Base-by-base conservation (phyloP, 2,329 filamentous ascomycete genomes). In the Stagonosporopsis rhizophila region DNA sequence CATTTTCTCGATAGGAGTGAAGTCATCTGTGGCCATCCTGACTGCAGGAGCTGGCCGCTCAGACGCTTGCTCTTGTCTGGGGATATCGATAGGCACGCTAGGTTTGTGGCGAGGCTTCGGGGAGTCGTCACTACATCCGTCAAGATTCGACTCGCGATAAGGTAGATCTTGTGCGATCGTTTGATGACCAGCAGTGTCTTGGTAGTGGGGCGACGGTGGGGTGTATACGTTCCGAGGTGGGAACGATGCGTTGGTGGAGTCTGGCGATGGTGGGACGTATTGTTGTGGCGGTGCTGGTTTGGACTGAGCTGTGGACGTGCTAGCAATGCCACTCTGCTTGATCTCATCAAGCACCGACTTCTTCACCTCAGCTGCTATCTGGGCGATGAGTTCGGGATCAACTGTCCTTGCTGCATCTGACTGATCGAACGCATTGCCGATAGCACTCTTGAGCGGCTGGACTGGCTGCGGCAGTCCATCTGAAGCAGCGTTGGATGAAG, bases 331-430 rank as follows among this genome's bases (percentile, higher is more conserved):
- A 41, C 77, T 78, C 52, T 79, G 75, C 64, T 82, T 85, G 62
- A 86, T 77, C 46, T 73, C 74, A 47, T 78, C 71, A 32, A 78
- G 66, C 44, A 79, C 75, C 61, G 74, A 75, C 58, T 71, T 78
- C 64, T 79, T 79, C 30, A 82, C 80, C 55, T 87, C 83, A 69
- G 85, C 83, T 44, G 86, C 87, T 62, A 88, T 85, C 58, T 86
- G 82, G 44, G 84, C 82, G 46, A 89, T 80, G 20, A 89, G 76
- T 7, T 86, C 83, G 2, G 85, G 85, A 47, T 86, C 82, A 12
- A 89, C 75, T 35, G 81, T 79, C 55, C 77, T 78, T 8, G 80
- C 76, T 8, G 79, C 73, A 37, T 82, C 78, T 11, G 81, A 78
- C 47, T 80, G 80, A 62, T 83, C 77, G 57, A 85, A 84, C 9